A percentile compares a stretch with the other conserved stretches of the same genome.
Evolutionary conservation across 202 grass and related monocot genomes (phyloP).

Genomic region (Carex arenaria): DNA sequence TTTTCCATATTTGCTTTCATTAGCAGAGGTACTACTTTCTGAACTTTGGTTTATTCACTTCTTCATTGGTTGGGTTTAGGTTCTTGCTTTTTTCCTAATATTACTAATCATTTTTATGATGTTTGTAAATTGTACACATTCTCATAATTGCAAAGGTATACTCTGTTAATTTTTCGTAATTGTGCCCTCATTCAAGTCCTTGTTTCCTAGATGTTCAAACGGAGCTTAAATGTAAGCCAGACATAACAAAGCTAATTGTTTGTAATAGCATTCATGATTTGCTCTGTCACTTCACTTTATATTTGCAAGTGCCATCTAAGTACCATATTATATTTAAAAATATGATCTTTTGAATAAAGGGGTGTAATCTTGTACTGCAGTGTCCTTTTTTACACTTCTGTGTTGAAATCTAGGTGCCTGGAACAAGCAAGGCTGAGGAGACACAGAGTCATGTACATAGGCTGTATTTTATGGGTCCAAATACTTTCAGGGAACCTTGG

Average conservation of each 20-base stretch:
- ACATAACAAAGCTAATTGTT: neutral
- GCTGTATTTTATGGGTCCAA: constrained; percentile 98
- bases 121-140: neutral
- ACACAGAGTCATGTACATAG: constrained; percentile 96
- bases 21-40: constrained; percentile 74
- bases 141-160: neutral
- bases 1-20: constrained; percentile 84
- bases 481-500: constrained; percentile 95
- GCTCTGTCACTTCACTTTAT: neutral
- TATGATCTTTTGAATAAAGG: neutral
- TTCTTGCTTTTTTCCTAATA: constrained; percentile 1
- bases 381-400: neutral
- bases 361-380: neutral
- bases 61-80: neutral
- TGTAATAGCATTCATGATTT: neutral
- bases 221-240: neutral
- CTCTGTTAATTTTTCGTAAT: neutral
- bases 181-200: neutral
- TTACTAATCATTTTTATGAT: neutral
- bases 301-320: neutral
- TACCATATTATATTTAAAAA: neutral
- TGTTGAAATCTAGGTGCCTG: constrained; percentile 55
- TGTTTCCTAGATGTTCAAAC: neutral
- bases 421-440: constrained; percentile 83
- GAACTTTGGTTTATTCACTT: neutral